These are phyloP conservation scores for Thalassiosira mediterranea DNA, from an alignment of 352 stramenopile species.

Conservation along the genomic window DNA sequence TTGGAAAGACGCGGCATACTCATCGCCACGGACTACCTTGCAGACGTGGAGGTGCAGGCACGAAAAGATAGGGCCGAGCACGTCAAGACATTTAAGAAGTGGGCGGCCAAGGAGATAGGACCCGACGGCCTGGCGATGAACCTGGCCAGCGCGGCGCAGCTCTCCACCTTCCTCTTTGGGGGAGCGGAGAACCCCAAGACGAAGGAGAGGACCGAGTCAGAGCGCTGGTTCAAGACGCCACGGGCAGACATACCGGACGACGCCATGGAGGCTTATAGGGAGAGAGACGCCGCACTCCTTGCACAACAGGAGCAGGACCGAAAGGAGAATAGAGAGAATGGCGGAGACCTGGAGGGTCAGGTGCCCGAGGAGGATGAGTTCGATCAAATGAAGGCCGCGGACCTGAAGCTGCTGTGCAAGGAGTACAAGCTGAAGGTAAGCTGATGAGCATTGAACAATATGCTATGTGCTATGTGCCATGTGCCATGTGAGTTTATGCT, in stretches of 20 bases:
- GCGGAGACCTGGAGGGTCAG: conserved; percentile 11
- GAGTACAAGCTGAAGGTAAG: conserved; percentile 80
- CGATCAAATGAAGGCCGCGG: conserved; percentile 78
- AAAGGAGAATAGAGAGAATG: conserved; percentile 15
- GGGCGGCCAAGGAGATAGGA: conserved; percentile 89
- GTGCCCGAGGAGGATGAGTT: conserved; percentile 67
- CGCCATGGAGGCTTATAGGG: conserved; percentile 76
- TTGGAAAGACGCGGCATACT: conserved; percentile 91
- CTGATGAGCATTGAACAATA: too few relatives aligned
- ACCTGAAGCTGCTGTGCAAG: conserved; percentile 84
- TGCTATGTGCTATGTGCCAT: too few relatives aligned
- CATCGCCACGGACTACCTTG: conserved; percentile 89
- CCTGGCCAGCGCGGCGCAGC: conserved; percentile 90
- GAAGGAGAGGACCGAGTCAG: conserved; percentile 68
- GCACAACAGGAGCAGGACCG: conserved; percentile 74
- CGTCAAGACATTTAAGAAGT: conserved; percentile 89
- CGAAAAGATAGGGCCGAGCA: conserved; percentile 87
- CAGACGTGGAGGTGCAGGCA: conserved; percentile 89
- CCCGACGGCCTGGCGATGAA: conserved; percentile 95
- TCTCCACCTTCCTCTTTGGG: conserved; percentile 97
- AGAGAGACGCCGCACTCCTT: conserved; percentile 81
- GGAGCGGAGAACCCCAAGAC: conserved; percentile 80
- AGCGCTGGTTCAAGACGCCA: conserved; percentile 81
- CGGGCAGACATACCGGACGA: conserved; percentile 82
- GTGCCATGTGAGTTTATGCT: too few relatives aligned